Base-by-base conservation (phyloP, 148 eudicot species). In the Limonium bicolor region DNA sequence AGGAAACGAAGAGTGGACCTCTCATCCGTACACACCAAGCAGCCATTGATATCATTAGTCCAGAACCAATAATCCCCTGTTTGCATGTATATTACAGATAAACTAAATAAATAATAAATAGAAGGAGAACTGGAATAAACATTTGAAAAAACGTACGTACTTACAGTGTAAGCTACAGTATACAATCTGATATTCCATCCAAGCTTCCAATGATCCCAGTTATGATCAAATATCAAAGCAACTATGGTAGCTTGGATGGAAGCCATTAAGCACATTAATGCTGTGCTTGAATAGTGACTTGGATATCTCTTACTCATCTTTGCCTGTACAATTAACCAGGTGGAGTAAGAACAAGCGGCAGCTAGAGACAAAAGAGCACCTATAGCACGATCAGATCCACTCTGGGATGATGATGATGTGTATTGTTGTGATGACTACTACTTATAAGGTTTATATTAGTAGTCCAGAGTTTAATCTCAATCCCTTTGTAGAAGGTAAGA, bases 101-200 rank as follows among this genome's bases (percentile, higher is more conserved):
- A 5, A 29, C 33, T 42, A 12, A 16, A 12, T 10, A 37, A 3
- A 17, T 18, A 18, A 2, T 6, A 5, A 37, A 12, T 30, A 3
- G 11, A 28, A 4, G 1, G 15, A 5, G 6, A 5, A 7, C 4
- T 18, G 1, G 10, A 0, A 2, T 37, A 12, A 34, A 35, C 17
- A 11, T 35, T 35, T 35, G 38, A n/a, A n/a, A n/a, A n/a, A n/a
- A n/a, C n/a, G n/a, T 10, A 5, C 14, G 21, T 5, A 21, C 53
- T n/a, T 48, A 48, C 53, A 5, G 38, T 13, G 14, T 63, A 77
- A 6, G 64, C 38, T 5, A 54, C 76, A 0, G 74, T 43, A 6
- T 72, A 64, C 4, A 86, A 76, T 28, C 76, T 74, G 37, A 86
- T 58, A 44, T 86, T 40, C 92, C 95, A 77, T 6, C 86, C 86